Percentiles rank a stretch among this genome's conserved stretches.
Conservation (phyloP, 805 yeast species). For the Candida pini region DNA sequence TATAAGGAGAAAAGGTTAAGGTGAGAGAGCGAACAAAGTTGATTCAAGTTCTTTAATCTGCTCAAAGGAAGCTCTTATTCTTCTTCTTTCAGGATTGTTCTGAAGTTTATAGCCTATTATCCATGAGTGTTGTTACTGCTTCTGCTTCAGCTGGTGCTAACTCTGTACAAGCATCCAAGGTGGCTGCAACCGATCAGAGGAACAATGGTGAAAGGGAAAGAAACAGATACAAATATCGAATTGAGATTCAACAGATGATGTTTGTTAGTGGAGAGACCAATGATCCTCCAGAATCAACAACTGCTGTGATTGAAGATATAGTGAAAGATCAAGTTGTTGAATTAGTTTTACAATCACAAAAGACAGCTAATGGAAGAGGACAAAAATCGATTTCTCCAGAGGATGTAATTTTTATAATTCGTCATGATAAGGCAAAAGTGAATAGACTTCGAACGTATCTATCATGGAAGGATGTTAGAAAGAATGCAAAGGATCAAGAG, state of each 20-base stretch:
- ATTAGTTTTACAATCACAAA: constrained; percentile 65
- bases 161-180: too few species aligned
- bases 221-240: constrained; percentile 66
- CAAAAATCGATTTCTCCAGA: constrained; percentile 84
- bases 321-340: constrained; percentile 94
- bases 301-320: constrained; percentile 90
- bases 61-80: too few species aligned
- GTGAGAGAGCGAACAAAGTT: too few species aligned
- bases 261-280: constrained; percentile 93
- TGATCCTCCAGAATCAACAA: constrained; percentile 90
- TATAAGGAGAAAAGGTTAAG: too few species aligned
- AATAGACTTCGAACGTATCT: constrained; percentile 84
- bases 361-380: constrained; percentile 73
- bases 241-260: constrained; percentile 99
- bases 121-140: too few species aligned
- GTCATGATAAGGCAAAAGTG: constrained; percentile 93
- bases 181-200: too few species aligned
- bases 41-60: too few species aligned
- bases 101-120: too few species aligned
- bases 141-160: too few species aligned
- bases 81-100: too few species aligned
- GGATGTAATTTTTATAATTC: constrained; percentile 84
- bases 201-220: constrained; percentile 19
- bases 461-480: constrained; percentile 96
- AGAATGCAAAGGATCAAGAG: constrained; percentile 60